Base-by-base conservation (phyloP, 192 early-diverging fungal genomes). In the Powellomyces hirtus region DNA sequence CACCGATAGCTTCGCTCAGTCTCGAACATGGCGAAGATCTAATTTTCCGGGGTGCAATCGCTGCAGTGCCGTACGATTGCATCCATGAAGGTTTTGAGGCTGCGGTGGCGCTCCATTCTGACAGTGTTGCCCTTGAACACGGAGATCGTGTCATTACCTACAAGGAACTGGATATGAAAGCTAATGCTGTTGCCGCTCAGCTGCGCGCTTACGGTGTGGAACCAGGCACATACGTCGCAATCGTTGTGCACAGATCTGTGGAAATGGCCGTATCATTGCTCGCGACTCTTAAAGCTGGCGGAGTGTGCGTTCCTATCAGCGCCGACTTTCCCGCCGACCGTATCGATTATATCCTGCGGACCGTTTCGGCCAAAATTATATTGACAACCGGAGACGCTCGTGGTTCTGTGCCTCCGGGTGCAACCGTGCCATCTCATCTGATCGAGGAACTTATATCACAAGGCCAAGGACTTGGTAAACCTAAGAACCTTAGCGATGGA, bases 121-220 rank as follows among this genome's bases (percentile, higher is more conserved):
- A 79, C 27, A 26, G 16, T 34, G 33, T 77, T 40, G 78, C 78
- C 38, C 37, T 53, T 29, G 29, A 29, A 29, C 13, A 42, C 7
- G 70, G 58, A 7, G 50, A 71, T 20, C 16, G 38, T 1, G n/a
- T n/a, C n/a, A 72, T 79, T 36, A 79, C 74, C 0, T 79, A 79
- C 60, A 45, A 36, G 30, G 75, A 77, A 14, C 55, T 78, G 27
- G 57, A 79, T 49, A 1, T 34, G n/a, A 20, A 38, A 33, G 70
- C 77, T 1, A 64, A 67, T 26, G 36, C 5, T 7, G 0, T 78
- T 10, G 77, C 77, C 7, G 14, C 4, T 7, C 13, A 33, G 16
- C 34, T 77, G 20, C 59, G 42, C 1, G 31, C 18, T 8, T 11
- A 37, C 29, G 77, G 73, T 26, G 69, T 75, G 30, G 18, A 36